Conservation (phyloP, 148 eudicot species). For the Rhododendron molle region DNA sequence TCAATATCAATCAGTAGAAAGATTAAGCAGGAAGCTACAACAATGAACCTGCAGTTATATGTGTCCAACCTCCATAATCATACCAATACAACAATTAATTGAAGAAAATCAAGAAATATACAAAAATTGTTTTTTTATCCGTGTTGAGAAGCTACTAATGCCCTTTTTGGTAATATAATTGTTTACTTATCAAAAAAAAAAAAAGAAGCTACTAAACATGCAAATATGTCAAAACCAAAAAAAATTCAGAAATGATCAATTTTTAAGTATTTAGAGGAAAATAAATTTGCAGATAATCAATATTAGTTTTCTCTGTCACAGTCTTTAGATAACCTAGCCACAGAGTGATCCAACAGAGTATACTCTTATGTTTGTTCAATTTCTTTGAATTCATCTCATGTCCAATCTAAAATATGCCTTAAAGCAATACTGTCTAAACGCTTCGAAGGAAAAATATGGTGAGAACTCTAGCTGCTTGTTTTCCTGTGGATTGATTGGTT, state of each 20-base stretch:
- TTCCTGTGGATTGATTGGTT: neutral
- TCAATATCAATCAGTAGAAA: neutral
- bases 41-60: neutral
- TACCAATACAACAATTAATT: neutral
- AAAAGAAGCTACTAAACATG: neutral
- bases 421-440: neutral
- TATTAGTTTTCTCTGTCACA: neutral
- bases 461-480: neutral
- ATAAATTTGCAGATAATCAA: neutral
- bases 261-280: neutral
- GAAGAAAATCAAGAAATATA: too few relatives aligned
- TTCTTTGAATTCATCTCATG: neutral
- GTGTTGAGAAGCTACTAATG: neutral
- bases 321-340: neutral
- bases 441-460: neutral
- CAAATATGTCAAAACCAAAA: neutral
- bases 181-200: too few relatives aligned
- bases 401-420: neutral
- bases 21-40: neutral
- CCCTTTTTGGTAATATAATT: too few relatives aligned
- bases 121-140: neutral
- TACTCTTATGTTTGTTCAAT: neutral
- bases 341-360: neutral
- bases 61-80: neutral
- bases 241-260: neutral